Evolutionary conservation across 257 asterid genomes (phyloP), one percentile per base, ranked within the genome.

Genomic region (Jaltomata sinuosa): DNA sequence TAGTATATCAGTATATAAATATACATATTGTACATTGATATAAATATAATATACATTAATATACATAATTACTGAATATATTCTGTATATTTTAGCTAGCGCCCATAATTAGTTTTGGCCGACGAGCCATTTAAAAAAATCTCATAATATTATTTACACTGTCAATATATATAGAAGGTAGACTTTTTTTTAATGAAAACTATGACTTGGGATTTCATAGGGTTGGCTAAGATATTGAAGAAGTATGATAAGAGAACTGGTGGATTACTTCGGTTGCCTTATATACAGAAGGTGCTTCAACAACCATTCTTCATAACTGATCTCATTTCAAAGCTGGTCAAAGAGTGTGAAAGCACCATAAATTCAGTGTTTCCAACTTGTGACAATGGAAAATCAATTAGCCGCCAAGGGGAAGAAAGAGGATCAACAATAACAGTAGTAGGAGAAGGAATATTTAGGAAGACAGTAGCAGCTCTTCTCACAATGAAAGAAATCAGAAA

Each of bases 401-500:
- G 25, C 8, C 21, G 25, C 8, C 21, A 4, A 4, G n/a, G 25
- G 11, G 61, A 57, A 0, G 62, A 78, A 34, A 47, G 50, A 29
- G 87, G 54, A 55, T 84, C 79, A 32, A 74, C 72, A 57, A 74
- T 78, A 62, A 86, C 84, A 79, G 89, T 86, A 7, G 89, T 89
- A 22, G 92, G 94, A 11, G 95, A 91, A 29, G 97, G 98, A 25
- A 90, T 96, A 1, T 93, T 92, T 85, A 62, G 92, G 87, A 96
- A 93, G 85, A 92, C 98, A 65, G 94, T 94, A 86, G 98, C 95
- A 11, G 98, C 99, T 1, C 93, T 96, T 7, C 49, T 94, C 53
- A 92, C 92, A 0, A 93, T 96, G 99, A 91, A 92, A 85, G 98
- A 92, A 85, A 94, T 96, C 47, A 91, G 99, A 85, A 93, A 92